These are phyloP conservation scores for Grosmannia penicillata DNA, from an alignment of 2,329 filamentous ascomycete genomes.

Conservation along the genomic window DNA sequence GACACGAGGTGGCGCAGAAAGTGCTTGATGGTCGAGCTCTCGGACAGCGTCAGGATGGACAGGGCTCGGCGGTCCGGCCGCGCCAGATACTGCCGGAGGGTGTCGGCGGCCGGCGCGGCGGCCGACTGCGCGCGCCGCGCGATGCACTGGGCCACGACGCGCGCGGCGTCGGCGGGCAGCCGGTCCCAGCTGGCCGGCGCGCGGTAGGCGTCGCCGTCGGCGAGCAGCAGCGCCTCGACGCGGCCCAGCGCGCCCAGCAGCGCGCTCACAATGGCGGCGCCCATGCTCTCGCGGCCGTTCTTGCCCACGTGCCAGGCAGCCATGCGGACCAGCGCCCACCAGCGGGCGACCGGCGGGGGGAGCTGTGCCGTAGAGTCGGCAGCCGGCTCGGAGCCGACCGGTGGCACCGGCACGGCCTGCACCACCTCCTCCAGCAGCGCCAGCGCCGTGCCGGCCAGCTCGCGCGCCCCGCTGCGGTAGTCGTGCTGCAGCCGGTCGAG, in stretches of 20 bases:
- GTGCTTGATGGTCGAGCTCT: slow-evolving; percentile 43
- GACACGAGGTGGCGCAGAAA: slow-evolving; percentile 28
- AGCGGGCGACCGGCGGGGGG: slow-evolving; percentile 17
- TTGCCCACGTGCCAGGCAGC: slow-evolving; percentile 50
- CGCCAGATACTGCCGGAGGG: slow-evolving; percentile 23
- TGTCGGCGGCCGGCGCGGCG: slow-evolving; percentile 12
- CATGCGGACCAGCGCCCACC: slow-evolving; percentile 42
- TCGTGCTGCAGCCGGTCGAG: slow-evolving; percentile 37
- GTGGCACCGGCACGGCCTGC: slow-evolving; percentile 16
- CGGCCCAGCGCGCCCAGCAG: slow-evolving; percentile 29
- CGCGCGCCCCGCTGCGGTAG: slow-evolving; percentile 42
- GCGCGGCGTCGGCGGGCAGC: slow-evolving; percentile 7
- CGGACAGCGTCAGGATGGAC: slow-evolving; percentile 44
- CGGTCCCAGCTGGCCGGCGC: slow-evolving; percentile 4
- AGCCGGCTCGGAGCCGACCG: not conserved
- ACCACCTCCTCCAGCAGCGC: slow-evolving; percentile 31
- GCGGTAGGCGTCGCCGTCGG: slow-evolving; percentile 8
- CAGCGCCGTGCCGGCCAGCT: slow-evolving; percentile 40
- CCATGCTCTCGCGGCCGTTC: slow-evolving; percentile 52
- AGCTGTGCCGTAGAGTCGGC: not conserved
- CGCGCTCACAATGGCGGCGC: slow-evolving; percentile 38
- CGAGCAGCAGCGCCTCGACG: slow-evolving; percentile 20
- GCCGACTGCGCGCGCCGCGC: slow-evolving; percentile 12
- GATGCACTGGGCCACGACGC: slow-evolving; percentile 9
- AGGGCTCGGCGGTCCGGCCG: slow-evolving; percentile 14